Percentiles rank a stretch among this genome's conserved stretches.
Evolutionary conservation across 306 rosid species (phyloP).

Genomic region (Medicago ruthenica): DNA sequence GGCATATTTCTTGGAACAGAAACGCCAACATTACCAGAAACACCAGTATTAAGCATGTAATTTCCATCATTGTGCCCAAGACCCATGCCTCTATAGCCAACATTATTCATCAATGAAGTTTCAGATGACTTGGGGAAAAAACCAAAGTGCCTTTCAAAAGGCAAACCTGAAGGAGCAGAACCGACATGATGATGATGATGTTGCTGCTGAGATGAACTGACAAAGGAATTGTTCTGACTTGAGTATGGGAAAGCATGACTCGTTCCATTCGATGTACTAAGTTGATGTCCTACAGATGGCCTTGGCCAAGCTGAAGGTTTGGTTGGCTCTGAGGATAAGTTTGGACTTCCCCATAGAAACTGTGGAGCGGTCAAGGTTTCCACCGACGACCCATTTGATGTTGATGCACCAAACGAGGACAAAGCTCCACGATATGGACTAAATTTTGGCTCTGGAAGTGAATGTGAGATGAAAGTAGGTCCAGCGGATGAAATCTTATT

Average conservation of each 20-base stretch:
- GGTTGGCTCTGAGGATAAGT: slow-evolving; percentile 60
- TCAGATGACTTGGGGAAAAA: slow-evolving; percentile 89
- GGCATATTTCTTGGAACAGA: slow-evolving; percentile 68
- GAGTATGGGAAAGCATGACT: slow-evolving; percentile 70
- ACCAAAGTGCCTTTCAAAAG: slow-evolving; percentile 89
- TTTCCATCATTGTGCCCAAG: slow-evolving; percentile 73
- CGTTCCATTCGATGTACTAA: slow-evolving; percentile 73
- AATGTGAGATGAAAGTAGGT: slow-evolving; percentile 67
- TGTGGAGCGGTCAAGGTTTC: slow-evolving; percentile 96
- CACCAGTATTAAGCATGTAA: slow-evolving; percentile 67
- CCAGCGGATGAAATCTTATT: slow-evolving; percentile 57
- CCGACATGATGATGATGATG: slow-evolving; percentile 80
- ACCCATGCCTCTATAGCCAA: slow-evolving; percentile 69
- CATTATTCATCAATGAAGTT: slow-evolving; percentile 70
- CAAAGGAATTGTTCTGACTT: slow-evolving; percentile 66
- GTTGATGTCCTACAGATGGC: slow-evolving; percentile 68
- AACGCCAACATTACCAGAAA: slow-evolving; percentile 60
- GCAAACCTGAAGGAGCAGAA: slow-evolving; percentile 94
- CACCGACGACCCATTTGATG: slow-evolving; percentile 71
- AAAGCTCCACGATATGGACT: slow-evolving; percentile 67
- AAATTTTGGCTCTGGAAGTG: slow-evolving; percentile 77
- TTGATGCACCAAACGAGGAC: slow-evolving; percentile 64
- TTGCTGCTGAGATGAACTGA: slow-evolving; percentile 65
- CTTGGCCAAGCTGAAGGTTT: slow-evolving; percentile 81
- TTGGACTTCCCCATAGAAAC: slow-evolving; percentile 97